These are phyloP conservation scores for Venturia asperata DNA, from an alignment of 2,329 filamentous ascomycete genomes.

Conservation along the genomic window DNA sequence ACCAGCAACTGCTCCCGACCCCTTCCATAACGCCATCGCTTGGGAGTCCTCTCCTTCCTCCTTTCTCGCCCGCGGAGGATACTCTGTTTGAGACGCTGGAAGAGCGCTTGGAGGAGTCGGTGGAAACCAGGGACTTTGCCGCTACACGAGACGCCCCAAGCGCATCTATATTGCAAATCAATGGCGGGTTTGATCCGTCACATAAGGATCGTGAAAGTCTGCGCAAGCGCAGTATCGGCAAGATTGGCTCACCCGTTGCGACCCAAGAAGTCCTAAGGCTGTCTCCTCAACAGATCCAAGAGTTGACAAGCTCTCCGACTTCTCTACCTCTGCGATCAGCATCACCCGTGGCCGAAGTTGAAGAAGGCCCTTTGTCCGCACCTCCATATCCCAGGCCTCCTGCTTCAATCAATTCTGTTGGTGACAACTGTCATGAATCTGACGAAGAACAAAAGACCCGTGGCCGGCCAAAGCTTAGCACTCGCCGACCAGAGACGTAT, in stretches of 20 bases:
- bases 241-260: constrained; percentile 14
- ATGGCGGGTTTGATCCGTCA: background rate
- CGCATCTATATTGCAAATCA: background rate
- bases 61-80: background rate
- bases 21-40: constrained; percentile 11
- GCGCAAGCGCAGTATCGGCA: constrained; percentile 18
- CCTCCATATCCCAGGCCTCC: constrained; percentile 27
- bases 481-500: background rate
- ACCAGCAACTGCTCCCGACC: constrained; percentile 6
- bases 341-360: constrained; percentile 33
- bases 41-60: constrained; percentile 10
- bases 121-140: background rate
- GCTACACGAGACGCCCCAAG: background rate
- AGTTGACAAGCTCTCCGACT: constrained; percentile 47
- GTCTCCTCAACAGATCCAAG: constrained; percentile 48
- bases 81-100: background rate
- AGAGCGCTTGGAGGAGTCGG: background rate
- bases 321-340: constrained; percentile 46
- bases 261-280: constrained; percentile 42
- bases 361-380: constrained; percentile 31
- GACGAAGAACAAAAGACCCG: constrained; percentile 1
- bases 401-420: constrained; percentile 18
- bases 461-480: constrained; percentile 10
- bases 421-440: constrained; percentile 26
- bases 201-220: background rate